Conservation (phyloP, 2,329 filamentous ascomycete genomes). For the Hysterium pulicare region DNA sequence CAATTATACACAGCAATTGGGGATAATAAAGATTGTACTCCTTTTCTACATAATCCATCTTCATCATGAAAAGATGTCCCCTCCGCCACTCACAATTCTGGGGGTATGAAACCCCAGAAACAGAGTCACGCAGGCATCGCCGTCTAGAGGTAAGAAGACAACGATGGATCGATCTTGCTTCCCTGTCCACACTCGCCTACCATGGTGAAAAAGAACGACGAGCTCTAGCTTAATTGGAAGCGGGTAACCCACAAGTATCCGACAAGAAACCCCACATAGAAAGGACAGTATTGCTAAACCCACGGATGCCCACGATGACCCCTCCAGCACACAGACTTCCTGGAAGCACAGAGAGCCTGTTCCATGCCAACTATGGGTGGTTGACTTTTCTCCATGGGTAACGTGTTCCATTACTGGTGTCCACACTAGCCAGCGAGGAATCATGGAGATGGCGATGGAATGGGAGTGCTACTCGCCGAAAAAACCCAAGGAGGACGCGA, state of each 20-base stretch:
- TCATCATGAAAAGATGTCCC: slow-evolving; percentile 21
- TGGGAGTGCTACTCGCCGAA: too few relatives aligned
- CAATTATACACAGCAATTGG: too few relatives aligned
- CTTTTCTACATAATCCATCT: not conserved
- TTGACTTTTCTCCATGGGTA: too few relatives aligned
- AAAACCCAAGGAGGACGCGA: too few relatives aligned
- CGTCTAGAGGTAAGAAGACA: slow-evolving; percentile 25
- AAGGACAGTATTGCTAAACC: not conserved
- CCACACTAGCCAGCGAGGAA: too few relatives aligned
- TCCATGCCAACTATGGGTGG: too few relatives aligned
- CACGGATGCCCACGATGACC: slow-evolving; percentile 7
- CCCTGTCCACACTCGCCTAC: slow-evolving; percentile 42
- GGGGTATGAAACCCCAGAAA: too few relatives aligned
- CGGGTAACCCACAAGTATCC: slow-evolving; percentile 9
- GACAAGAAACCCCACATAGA: slow-evolving; percentile 1
- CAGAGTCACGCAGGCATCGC: slow-evolving; percentile 25
- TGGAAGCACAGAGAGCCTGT: too few relatives aligned
- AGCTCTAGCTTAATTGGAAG: slow-evolving; percentile 44
- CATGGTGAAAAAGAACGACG: slow-evolving; percentile 33
- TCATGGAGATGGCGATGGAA: too few relatives aligned
- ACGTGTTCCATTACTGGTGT: too few relatives aligned
- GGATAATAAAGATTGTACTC: not conserved
- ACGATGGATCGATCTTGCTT: slow-evolving; percentile 33
- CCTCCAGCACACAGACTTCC: slow-evolving; percentile 13
- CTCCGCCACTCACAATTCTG: slow-evolving; percentile 21